Conservation (phyloP, 768 basidiomycete species). For the Lactarius tabidus region DNA sequence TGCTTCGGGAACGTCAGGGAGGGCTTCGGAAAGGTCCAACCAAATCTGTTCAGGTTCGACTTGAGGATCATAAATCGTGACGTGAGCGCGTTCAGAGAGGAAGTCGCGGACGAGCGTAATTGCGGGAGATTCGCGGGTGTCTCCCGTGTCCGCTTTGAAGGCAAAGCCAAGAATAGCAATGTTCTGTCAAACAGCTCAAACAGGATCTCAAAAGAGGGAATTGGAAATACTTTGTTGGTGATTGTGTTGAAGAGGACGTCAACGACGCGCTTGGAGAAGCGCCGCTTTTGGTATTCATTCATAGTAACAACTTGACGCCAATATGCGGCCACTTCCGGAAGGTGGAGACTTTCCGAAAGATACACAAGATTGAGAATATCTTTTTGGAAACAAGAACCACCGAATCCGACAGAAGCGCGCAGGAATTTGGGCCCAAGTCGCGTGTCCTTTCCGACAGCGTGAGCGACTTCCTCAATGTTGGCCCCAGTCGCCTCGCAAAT, state of each 20-base stretch:
- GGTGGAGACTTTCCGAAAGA: conserved; percentile 88
- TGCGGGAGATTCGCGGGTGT: conserved; percentile 95
- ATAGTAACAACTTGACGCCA: conserved; percentile 97
- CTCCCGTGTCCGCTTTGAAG: conserved; percentile 99
- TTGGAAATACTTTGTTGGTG: conserved; percentile 73
- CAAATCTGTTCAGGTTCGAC: conserved; percentile 92
- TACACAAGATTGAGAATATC: conserved; percentile 99
- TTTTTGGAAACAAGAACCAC: conserved; percentile 99
- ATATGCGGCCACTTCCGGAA: conserved; percentile 96
- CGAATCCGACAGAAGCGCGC: conserved; percentile 93
- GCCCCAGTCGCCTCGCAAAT: conserved; percentile 99
- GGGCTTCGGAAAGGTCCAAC: conserved; percentile 66
- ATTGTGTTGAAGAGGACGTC: conserved; percentile 99
- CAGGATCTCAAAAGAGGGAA: neutral
- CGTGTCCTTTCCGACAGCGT: conserved; percentile 89
- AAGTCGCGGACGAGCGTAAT: conserved; percentile 95
- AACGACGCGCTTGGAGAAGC: conserved; percentile 95
- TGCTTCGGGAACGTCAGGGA: conserved; percentile 58
- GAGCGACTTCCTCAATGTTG: conserved; percentile 95
- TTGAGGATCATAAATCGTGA: conserved; percentile 91
- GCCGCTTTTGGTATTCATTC: conserved; percentile 97
- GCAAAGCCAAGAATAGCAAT: conserved; percentile 98
- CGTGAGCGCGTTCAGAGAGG: conserved; percentile 78
- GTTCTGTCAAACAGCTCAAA: conserved; percentile 41
- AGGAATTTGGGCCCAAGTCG: conserved; percentile 95